Evolutionary conservation across 352 stramenopile genomes (phyloP).

Genomic region (Globisporangium mamillatum): DNA sequence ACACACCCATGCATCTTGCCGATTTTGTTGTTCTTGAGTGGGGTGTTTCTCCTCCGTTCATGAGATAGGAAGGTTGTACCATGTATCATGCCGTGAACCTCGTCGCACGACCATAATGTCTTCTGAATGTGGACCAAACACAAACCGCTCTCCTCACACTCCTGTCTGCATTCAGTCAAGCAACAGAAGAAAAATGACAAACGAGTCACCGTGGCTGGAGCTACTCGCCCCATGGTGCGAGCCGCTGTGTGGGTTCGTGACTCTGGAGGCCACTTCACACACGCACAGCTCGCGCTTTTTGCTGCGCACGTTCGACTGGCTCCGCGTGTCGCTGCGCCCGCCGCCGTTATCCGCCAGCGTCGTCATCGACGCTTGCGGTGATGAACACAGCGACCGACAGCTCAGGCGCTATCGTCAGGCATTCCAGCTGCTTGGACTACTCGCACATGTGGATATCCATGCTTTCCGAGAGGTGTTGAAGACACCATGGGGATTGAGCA

Average conservation of each 20-base stretch:
- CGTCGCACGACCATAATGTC: too few relatives aligned
- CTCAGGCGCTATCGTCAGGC: background rate
- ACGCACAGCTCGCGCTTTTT: background rate
- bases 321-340: background rate
- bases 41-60: too few relatives aligned
- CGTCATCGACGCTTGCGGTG: background rate
- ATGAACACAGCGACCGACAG: background rate
- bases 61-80: too few relatives aligned
- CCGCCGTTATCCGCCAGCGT: background rate
- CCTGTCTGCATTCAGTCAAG: too few relatives aligned
- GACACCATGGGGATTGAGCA: background rate
- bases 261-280: background rate
- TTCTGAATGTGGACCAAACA: too few relatives aligned
- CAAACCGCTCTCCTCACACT: too few relatives aligned
- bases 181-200: background rate
- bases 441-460: slow-evolving; percentile 5
- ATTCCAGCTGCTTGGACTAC: background rate
- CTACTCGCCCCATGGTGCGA: background rate
- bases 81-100: too few relatives aligned
- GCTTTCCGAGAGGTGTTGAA: background rate
- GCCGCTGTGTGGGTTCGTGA: background rate
- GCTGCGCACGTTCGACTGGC: background rate
- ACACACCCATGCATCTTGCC: too few relatives aligned
- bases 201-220: background rate
- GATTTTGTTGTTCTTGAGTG: too few relatives aligned